These are phyloP conservation scores for Nepenthes alata DNA, from an alignment of 179 eudicot species.

Conservation along the genomic window DNA sequence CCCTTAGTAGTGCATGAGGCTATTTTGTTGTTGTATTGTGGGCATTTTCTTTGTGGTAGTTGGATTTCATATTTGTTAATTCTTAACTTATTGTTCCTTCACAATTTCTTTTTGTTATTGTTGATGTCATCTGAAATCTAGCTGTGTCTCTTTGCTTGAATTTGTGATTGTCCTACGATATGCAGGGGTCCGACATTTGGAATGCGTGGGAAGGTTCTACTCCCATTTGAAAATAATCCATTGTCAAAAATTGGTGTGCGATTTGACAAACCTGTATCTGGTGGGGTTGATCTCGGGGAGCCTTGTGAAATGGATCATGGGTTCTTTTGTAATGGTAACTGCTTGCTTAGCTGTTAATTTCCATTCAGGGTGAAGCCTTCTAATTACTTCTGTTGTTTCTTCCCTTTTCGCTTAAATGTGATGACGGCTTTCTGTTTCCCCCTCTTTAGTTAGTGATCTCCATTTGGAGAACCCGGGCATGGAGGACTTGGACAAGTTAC, in stretches of 20 bases:
- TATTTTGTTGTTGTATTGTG: too few relatives aligned
- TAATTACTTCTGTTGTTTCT: slow-evolving; percentile 8
- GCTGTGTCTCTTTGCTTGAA: not conserved
- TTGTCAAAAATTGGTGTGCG: slow-evolving; percentile 77
- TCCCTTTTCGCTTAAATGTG: slow-evolving; percentile 3
- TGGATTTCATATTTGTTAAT: not conserved
- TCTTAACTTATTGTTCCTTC: not conserved
- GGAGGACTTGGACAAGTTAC: slow-evolving; percentile 73
- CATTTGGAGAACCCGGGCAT: slow-evolving; percentile 59
- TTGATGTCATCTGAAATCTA: slow-evolving; percentile 3
- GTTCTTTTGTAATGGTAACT: slow-evolving; percentile 80
- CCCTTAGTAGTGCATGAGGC: too few relatives aligned
- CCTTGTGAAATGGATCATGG: slow-evolving; percentile 69
- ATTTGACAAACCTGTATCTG: slow-evolving; percentile 68
- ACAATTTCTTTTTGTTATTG: slow-evolving; percentile 6
- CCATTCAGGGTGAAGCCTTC: slow-evolving; percentile 8
- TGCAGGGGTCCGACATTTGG: slow-evolving; percentile 78
- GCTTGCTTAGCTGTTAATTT: slow-evolving; percentile 7
- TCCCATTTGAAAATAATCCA: slow-evolving; percentile 81
- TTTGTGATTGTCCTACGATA: not conserved
- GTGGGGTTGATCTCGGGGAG: slow-evolving; percentile 84
- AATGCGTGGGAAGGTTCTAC: slow-evolving; percentile 70
- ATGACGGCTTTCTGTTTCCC: slow-evolving; percentile 13
- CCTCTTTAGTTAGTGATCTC: slow-evolving; percentile 50
- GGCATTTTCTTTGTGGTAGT: not conserved